A percentile compares a stretch with the other conserved stretches of the same genome.
phyloP scores from a whole-genome alignment of 495 filamentous ascomycete species.

The Penicillium bialowiezense region DNA sequence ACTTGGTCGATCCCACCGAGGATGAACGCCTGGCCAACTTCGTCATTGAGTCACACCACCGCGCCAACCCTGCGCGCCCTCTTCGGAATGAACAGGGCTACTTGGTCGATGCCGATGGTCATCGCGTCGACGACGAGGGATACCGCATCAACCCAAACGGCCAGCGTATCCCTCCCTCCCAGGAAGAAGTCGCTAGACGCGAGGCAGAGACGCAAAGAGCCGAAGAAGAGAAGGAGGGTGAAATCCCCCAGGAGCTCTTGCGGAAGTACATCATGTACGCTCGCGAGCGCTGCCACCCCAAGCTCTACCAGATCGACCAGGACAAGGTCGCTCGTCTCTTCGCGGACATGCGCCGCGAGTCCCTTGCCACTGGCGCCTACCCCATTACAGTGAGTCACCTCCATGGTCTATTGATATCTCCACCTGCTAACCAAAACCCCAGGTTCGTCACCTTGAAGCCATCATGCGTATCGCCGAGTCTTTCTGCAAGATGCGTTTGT shows the following conservation, averaged over 20 bases:
- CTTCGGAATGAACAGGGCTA: slow-evolving; percentile 54
- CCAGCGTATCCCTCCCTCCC: slow-evolving; percentile 31
- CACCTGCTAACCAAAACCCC: slow-evolving; percentile 9
- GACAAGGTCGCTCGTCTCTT: slow-evolving; percentile 95
- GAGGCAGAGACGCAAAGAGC: slow-evolving; percentile 40
- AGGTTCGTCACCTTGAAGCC: slow-evolving; percentile 97
- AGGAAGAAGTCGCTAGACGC: slow-evolving; percentile 36
- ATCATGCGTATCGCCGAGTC: slow-evolving; percentile 91
- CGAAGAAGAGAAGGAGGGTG: slow-evolving; percentile 63
- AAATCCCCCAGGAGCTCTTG: slow-evolving; percentile 88
- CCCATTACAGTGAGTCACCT: slow-evolving; percentile 82
- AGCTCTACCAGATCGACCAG: slow-evolving; percentile 96
- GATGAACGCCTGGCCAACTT: slow-evolving; percentile 94
- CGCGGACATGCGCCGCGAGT: slow-evolving; percentile 93
- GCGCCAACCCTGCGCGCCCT: slow-evolving; percentile 71
- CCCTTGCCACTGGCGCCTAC: slow-evolving; percentile 89
- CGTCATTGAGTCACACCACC: slow-evolving; percentile 88
- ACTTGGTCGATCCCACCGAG: slow-evolving; percentile 94
- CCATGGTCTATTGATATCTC: neutral
- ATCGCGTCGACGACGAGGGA: slow-evolving; percentile 45
- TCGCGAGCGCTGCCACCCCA: slow-evolving; percentile 83
- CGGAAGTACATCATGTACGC: slow-evolving; percentile 98
- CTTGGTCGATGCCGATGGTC: slow-evolving; percentile 61
- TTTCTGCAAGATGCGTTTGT: slow-evolving; percentile 94
- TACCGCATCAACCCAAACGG: slow-evolving; percentile 40